Percentiles rank a stretch among this genome's conserved stretches.
Evolutionary conservation across 768 basidiomycete genomes (phyloP).

Genomic region (Russula sp.): DNA sequence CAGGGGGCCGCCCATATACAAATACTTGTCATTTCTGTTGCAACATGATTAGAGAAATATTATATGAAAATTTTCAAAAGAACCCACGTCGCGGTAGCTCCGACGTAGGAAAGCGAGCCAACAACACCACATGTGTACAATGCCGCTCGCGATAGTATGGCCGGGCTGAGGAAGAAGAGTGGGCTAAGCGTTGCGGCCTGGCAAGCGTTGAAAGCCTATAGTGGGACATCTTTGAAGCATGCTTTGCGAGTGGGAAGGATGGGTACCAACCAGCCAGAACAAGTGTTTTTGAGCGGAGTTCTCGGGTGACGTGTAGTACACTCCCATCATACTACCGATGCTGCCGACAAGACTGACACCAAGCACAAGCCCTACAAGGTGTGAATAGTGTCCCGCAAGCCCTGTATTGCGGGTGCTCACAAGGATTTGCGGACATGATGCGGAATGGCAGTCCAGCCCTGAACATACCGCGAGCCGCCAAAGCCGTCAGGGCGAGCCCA

Average conservation of each 20-base stretch:
- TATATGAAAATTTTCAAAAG: background rate
- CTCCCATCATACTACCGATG: constrained; percentile 84
- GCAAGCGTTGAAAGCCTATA: constrained; percentile 76
- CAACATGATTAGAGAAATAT: constrained; percentile 4
- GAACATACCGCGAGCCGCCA: constrained; percentile 78
- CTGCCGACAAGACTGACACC: constrained; percentile 76
- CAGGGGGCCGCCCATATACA: constrained; percentile 84
- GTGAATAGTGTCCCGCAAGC: constrained; percentile 2
- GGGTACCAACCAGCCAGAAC: constrained; percentile 66
- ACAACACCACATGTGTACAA: constrained; percentile 85
- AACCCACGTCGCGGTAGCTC: constrained; percentile 77
- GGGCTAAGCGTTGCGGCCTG: constrained; percentile 87
- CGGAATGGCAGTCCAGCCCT: constrained; percentile 55
- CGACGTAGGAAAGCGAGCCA: constrained; percentile 83
- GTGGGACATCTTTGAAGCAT: background rate
- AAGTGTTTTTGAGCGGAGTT: constrained; percentile 72
- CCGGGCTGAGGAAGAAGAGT: constrained; percentile 84
- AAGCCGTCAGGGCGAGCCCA: constrained; percentile 71
- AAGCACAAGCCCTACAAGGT: constrained; percentile 64
- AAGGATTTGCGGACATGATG: constrained; percentile 82
- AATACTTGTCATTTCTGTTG: constrained; percentile 66
- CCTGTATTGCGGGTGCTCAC: constrained; percentile 40
- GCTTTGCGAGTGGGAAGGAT: background rate
- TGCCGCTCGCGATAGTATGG: constrained; percentile 80
- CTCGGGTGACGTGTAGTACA: constrained; percentile 74